Conservation (phyloP, 495 filamentous ascomycete genomes). For the Hyaloscypha finlandica region DNA sequence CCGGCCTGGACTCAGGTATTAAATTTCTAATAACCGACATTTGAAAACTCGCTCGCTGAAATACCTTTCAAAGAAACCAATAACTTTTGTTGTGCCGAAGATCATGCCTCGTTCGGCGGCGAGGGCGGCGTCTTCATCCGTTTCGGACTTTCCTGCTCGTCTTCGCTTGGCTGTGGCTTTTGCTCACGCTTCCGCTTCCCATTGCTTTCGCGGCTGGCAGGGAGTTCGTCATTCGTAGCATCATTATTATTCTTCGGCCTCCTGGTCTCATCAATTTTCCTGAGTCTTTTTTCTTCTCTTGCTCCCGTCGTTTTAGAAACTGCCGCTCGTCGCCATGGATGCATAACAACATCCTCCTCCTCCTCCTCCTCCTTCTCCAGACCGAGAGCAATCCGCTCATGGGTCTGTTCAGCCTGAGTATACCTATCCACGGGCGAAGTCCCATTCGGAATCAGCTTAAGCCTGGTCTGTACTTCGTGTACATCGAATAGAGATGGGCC, state of each 20-base stretch:
- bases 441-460: not conserved
- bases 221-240: not conserved
- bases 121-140: constrained; percentile 1
- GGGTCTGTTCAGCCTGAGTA: constrained; percentile 7
- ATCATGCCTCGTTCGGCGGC: not conserved
- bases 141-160: not conserved
- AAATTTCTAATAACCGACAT: not conserved
- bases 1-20: not conserved
- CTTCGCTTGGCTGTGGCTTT: not conserved
- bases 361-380: not conserved
- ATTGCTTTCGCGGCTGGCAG: not conserved
- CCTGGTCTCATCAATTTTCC: not conserved
- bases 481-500: not conserved
- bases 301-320: not conserved
- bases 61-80: not conserved
- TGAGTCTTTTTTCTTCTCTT: too few relatives aligned
- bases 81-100: not conserved
- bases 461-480: constrained; percentile 13
- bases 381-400: constrained; percentile 23
- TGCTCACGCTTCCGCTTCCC: not conserved
- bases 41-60: not conserved
- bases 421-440: constrained; percentile 18
- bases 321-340: not conserved
- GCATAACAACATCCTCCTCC: not conserved
- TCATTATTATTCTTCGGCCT: not conserved